A percentile compares a stretch with the other conserved stretches of the same genome.
Conservation (phyloP, 495 filamentous ascomycete genomes). For the Darksidea phi region DNA sequence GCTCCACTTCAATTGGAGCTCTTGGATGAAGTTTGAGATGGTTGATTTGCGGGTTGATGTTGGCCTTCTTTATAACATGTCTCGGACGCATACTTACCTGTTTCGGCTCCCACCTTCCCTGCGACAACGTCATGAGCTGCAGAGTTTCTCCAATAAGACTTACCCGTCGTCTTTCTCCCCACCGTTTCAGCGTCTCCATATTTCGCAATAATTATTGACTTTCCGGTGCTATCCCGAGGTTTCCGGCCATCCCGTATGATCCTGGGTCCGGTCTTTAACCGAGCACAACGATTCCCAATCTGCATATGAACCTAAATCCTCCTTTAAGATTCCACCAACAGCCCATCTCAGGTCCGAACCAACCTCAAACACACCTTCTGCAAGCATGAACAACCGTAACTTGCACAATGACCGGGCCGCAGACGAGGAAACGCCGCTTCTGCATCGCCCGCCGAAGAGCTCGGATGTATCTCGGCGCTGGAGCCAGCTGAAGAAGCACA, state of each 20-base stretch:
- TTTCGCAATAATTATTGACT: background rate
- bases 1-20: constrained; percentile 6
- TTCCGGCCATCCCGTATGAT: too few species aligned
- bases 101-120: background rate
- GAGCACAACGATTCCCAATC: too few species aligned
- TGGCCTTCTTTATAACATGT: background rate
- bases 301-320: too few species aligned
- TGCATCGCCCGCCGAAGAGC: constrained; percentile 14
- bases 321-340: background rate
- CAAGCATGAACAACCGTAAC: constrained; percentile 8
- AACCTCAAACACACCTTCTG: too few species aligned
- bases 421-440: constrained; percentile 32
- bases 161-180: background rate
- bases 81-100: background rate
- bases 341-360: background rate
- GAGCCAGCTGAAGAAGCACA: constrained; percentile 37
- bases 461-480: constrained; percentile 7
- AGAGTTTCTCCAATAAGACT: background rate
- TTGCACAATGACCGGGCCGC: background rate
- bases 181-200: background rate
- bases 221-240: too few species aligned
- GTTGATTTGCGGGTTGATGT: background rate
- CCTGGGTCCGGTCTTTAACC: too few species aligned
- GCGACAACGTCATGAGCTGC: background rate
- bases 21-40: background rate